Evolutionary conservation across 2,329 filamentous ascomycete genomes (phyloP), one percentile per base, ranked within the genome.

Genomic region (Claviceps sorghi): DNA sequence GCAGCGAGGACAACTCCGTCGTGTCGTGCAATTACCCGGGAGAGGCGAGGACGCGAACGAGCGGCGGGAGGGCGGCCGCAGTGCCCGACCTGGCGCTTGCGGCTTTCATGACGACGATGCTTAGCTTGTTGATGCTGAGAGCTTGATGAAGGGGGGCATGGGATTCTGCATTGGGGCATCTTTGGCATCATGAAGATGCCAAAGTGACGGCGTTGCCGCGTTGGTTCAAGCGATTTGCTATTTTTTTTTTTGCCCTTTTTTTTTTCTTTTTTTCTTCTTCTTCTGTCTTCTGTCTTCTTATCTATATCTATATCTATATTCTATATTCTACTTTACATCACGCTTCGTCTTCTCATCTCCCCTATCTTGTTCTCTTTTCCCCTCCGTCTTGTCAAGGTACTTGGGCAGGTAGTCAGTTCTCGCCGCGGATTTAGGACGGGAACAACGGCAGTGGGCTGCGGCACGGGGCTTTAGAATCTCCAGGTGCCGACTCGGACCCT

Each of bases 1-100:
- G 65, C 22, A 54, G 59, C 21, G 49, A 51, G 10, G 57, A 61
- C 29, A 57, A 53, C 21, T 48, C 55, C 17, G 54, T 56, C 1
- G 59, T 69, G 19, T 60, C 64, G 4, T 72, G 69, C 56, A 71
- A 70, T 52, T 70, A 63, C 30, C 66, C 67, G 0, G 67, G 67
- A 30, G 64, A 68, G 58, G 59, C 66, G 15, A 61, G 65, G 41
- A 68, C 67, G 26, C 60, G 54, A 34, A 55, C 55, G 8, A 63
- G 57, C 30, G 55, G 52, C 0, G 62, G 57, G 5, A 42, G 57
- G 5, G 41, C 21, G 21, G 15, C 19, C 11, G 34, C 53, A 8
- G 22, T 55, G 8, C 63, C 63, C 1, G 51, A 52, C 29, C 30
- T 56, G 40, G 19, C 43, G 8, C 30, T 62, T 46, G 7, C 47